Conservation (phyloP, 208 protist species). For the Wallacemonas collosoma region DNA sequence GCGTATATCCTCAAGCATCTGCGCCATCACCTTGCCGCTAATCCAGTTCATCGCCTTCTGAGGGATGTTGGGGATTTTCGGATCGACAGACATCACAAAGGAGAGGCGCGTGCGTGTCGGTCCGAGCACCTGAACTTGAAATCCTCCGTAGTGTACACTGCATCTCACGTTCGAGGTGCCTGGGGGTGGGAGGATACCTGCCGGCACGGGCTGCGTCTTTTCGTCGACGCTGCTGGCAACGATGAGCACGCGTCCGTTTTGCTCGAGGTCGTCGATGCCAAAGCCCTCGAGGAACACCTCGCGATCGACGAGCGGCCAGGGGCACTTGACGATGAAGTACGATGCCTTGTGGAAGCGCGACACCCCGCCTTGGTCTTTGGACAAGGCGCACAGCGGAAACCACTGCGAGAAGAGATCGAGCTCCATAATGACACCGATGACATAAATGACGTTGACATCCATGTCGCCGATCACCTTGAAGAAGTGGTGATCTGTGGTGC, state of each 20-base stretch:
- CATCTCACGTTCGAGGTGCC: slow-evolving; percentile 33
- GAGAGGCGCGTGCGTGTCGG: slow-evolving; percentile 41
- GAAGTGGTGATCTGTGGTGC: slow-evolving; percentile 38
- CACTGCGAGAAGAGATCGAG: slow-evolving; percentile 59
- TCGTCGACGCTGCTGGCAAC: slow-evolving; percentile 43
- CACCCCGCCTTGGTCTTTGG: slow-evolving; percentile 42
- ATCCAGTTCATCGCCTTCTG: slow-evolving; percentile 61
- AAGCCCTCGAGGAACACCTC: slow-evolving; percentile 58
- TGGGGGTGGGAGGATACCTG: slow-evolving; percentile 29
- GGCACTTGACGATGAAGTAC: slow-evolving; percentile 50
- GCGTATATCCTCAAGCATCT: slow-evolving; percentile 37
- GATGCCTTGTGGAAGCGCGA: slow-evolving; percentile 49
- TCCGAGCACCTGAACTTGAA: slow-evolving; percentile 44
- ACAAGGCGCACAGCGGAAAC: slow-evolving; percentile 47
- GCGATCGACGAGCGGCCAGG: slow-evolving; percentile 55
- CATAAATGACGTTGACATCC: slow-evolving; percentile 37
- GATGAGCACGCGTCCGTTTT: slow-evolving; percentile 47
- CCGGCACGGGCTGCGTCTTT: slow-evolving; percentile 18
- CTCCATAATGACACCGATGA: slow-evolving; percentile 51
- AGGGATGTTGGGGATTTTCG: slow-evolving; percentile 54
- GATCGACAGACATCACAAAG: slow-evolving; percentile 58
- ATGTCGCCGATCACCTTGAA: slow-evolving; percentile 55
- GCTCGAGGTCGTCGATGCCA: slow-evolving; percentile 56
- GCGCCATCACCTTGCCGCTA: slow-evolving; percentile 50
- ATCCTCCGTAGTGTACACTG: slow-evolving; percentile 47